Evolutionary conservation across 2,329 filamentous ascomycete genomes (phyloP).

Genomic region (Rugonectria rugulosa): DNA sequence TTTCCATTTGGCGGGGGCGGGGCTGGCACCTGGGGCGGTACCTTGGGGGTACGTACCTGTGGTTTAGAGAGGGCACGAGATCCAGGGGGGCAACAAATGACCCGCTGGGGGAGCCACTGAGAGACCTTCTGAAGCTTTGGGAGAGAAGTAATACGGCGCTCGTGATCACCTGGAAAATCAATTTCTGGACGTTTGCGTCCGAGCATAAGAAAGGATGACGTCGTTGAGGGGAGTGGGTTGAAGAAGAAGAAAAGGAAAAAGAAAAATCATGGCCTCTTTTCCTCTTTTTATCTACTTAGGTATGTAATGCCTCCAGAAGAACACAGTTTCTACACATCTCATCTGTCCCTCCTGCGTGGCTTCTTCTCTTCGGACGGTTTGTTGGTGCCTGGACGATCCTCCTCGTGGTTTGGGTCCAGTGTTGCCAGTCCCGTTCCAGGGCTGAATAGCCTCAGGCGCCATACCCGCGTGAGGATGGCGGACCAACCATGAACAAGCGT

Average conservation of each 20-base stretch:
- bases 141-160: background rate
- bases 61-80: background rate
- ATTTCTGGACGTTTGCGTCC: background rate
- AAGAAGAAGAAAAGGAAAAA: background rate
- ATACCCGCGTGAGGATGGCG: too few species aligned
- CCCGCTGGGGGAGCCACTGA: slow-evolving; percentile 12
- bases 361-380: background rate
- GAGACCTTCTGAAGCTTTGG: background rate
- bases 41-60: slow-evolving; percentile 9
- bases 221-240: background rate
- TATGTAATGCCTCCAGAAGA: background rate
- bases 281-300: background rate
- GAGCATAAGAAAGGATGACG: background rate
- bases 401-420: too few species aligned
- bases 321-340: background rate
- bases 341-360: background rate
- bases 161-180: slow-evolving; percentile 12
- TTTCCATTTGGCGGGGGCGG: slow-evolving; percentile 16
- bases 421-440: too few species aligned
- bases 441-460: too few species aligned
- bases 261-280: background rate
- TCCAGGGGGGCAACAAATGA: slow-evolving; percentile 10
- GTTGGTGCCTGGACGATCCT: background rate
- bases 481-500: too few species aligned
- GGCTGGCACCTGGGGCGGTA: too few species aligned